Evolutionary conservation across 2,329 filamentous ascomycete species (phyloP).

Genomic region (Didymosphaeria variabile): DNA sequence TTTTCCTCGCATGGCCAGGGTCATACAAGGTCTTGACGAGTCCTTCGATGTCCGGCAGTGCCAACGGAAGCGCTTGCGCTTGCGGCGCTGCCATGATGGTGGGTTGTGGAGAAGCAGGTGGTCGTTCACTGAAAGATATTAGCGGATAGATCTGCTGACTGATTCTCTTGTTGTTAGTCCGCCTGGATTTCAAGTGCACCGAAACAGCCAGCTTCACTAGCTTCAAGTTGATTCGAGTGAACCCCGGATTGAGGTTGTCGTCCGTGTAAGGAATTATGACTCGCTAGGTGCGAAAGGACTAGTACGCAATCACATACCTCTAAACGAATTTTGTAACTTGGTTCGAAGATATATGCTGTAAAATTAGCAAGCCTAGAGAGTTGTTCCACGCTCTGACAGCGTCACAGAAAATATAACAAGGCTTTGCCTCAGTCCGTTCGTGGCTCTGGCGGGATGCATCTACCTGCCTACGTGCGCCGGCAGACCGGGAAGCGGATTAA

Average conservation of each 20-base stretch:
- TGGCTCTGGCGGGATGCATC: constrained; percentile 16
- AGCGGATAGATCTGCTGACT: background rate
- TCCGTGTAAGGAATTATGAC: constrained; percentile 2
- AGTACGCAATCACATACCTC: constrained; percentile 12
- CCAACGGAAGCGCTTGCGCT: constrained; percentile 34
- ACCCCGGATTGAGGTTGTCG: constrained; percentile 2
- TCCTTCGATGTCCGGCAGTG: constrained; percentile 49
- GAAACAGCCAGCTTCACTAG: background rate
- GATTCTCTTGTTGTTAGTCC: background rate
- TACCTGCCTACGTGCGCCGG: constrained; percentile 28
- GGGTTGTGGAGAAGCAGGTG: constrained; percentile 4
- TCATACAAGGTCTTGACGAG: constrained; percentile 63
- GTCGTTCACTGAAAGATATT: constrained; percentile 5
- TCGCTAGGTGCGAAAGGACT: background rate
- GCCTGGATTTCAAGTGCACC: background rate
- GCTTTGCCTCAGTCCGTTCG: constrained; percentile 12
- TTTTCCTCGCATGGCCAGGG: constrained; percentile 56
- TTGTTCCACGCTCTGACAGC: constrained; percentile 10
- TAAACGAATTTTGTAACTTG: background rate
- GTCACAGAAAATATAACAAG: constrained; percentile 7
- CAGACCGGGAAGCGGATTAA: constrained; percentile 16
- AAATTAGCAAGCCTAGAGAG: constrained; percentile 9
- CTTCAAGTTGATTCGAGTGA: constrained; percentile 4
- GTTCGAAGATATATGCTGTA: constrained; percentile 4
- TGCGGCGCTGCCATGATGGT: constrained; percentile 33